Evolutionary conservation across 768 basidiomycete species (phyloP), one percentile per base, ranked within the genome.

Genomic region (Suillus variegatus): DNA sequence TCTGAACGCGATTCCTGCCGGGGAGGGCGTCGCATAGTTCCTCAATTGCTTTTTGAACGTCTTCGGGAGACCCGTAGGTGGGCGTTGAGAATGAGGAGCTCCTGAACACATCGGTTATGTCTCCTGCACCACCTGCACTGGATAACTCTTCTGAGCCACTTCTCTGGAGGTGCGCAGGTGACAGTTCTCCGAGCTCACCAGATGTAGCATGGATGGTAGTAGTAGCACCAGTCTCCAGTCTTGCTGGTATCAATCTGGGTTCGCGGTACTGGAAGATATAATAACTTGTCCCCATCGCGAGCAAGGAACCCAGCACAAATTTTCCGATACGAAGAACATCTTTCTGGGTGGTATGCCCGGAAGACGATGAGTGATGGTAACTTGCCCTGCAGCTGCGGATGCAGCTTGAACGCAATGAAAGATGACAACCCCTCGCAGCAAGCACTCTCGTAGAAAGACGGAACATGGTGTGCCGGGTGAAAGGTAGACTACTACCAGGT

Each of bases 11-110:
- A 46, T 81, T 76, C n/a, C 77, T 73, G n/a, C 72, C 77, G 7
- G 86, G 81, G 69, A 91, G 79, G 16, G 76, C 74, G 4, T 70
- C 66, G 28, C 76, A 79, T 40, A 91, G 78, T 67, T 89, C 85
- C 18, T 78, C 71, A 20, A 90, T 89, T 12, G 88, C 87, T 25
- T 74, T 68, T 68, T 78, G 66, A 22, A 88, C 66, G 66, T 87
- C 85, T 46, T 78, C 67, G 5, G 76, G 77, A 20, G 83, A 79
- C 9, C 84, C 87, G 67, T 88, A 88, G 22, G 71, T 70, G 25
- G 70, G 68, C 28, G 49, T 58, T 32, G 69, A 55, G 6, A 65
- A 58, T 46, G 63, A 67, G n/a, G 35, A 22, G 49, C 56, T 44
- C 10, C 44, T 20, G 8, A 54, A 60, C 38, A 54, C 58, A 20